Percentiles rank a stretch among this genome's conserved stretches.
These are phyloP conservation scores for Pichia sp. DNA, from an alignment of 1,139 yeast species.

Conservation along the genomic window DNA sequence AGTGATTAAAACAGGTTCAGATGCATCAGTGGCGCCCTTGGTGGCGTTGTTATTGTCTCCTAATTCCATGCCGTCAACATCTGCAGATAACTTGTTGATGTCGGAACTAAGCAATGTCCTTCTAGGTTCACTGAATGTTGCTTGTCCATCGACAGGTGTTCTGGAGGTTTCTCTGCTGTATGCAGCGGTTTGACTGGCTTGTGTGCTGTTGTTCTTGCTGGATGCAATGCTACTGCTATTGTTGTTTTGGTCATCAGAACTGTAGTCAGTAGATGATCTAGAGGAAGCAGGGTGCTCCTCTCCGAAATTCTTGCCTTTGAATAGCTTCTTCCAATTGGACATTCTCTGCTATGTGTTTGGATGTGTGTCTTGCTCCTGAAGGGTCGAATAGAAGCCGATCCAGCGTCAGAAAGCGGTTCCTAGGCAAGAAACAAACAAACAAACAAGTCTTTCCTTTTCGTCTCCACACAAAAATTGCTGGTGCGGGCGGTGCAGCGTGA, in stretches of 20 bases:
- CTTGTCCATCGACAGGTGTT: conserved; percentile 12
- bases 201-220: neutral
- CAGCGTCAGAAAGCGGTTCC: no score
- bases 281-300: conserved; percentile 8
- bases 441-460: no score
- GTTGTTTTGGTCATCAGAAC: conserved; percentile 8
- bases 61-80: conserved; percentile 9
- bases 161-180: conserved; percentile 1
- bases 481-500: no score
- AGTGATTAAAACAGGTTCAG: conserved; percentile 24
- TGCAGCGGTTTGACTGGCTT: neutral
- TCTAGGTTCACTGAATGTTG: conserved; percentile 22
- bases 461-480: no score
- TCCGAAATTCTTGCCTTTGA: conserved; percentile 19
- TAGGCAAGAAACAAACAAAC: no score
- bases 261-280: conserved; percentile 8
- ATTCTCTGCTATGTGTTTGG: conserved; percentile 13
- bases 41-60: neutral
- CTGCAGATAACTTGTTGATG: conserved; percentile 17
- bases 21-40: neutral
- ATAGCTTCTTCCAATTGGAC: conserved; percentile 33
- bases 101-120: conserved; percentile 26
- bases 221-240: no score
- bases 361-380: no score
- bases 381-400: no score